Conservation (phyloP, 1,284 basidiomycete species). For the Cutaneotrichosporon spelunceum region DNA sequence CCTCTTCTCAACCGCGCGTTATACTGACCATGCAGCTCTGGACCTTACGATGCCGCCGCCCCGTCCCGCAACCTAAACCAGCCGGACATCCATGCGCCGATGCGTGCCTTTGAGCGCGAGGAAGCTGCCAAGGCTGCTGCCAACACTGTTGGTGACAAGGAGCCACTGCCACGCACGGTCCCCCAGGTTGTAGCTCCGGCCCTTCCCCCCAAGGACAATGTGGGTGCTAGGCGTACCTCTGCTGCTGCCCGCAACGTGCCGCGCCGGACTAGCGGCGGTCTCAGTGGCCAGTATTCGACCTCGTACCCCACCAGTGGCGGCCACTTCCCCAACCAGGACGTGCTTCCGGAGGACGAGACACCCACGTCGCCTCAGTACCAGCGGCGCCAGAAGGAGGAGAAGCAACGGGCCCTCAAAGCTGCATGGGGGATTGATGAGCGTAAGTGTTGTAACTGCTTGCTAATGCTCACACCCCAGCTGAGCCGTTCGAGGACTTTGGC, state of each 20-base stretch:
- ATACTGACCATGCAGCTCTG: constrained; percentile 32
- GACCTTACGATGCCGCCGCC: constrained; percentile 52
- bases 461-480: constrained; percentile 37
- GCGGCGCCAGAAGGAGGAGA: constrained; percentile 45
- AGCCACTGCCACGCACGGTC: constrained; percentile 15
- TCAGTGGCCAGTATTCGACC: constrained; percentile 50
- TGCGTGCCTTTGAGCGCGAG: constrained; percentile 42
- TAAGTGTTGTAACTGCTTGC: constrained; percentile 27
- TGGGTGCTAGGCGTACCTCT: constrained; percentile 5
- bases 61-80: constrained; percentile 48
- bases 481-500: constrained; percentile 52
- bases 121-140: not conserved
- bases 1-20: not conserved
- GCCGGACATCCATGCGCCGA: constrained; percentile 42
- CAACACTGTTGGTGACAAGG: not conserved
- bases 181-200: not conserved
- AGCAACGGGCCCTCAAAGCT: constrained; percentile 48
- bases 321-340: constrained; percentile 41
- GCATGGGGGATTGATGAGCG: constrained; percentile 52
- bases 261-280: constrained; percentile 39
- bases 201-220: constrained; percentile 7
- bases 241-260: constrained; percentile 13
- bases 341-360: constrained; percentile 30
- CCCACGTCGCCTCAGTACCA: constrained; percentile 36
- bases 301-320: constrained; percentile 47